Evolutionary conservation across 768 basidiomycete species (phyloP), one percentile per base, ranked within the genome.

Genomic region (Suillus luteus): DNA sequence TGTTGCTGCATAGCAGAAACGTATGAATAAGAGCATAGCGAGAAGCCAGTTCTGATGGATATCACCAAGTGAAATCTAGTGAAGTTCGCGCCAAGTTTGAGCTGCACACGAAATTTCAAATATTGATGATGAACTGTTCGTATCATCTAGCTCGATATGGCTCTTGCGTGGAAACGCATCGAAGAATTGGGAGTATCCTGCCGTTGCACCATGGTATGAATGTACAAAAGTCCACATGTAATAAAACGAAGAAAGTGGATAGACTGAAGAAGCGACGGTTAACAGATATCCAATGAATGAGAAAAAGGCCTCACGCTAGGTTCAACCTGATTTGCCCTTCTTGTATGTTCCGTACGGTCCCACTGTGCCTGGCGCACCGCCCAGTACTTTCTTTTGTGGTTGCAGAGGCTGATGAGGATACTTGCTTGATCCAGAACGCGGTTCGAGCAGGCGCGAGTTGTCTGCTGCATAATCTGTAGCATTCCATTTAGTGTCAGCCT

Each of bases 331-430:
- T 41, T 58, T 58, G 27, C 57, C 41, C 40, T 58, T 58, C 57
- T 82, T 82, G 61, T 78, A 79, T 41, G 80, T 77, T 44, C 78
- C 83, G 66, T 77, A 85, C 51, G 79, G 79, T 5, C 82, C 82
- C 1, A 79, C 74, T 2, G 74, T 75, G 37, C 79, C 71, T 46
- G 73, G 73, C 31, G 71, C 70, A 2, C 78, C 78, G n/a, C 75
- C 76, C 10, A 79, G 52, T 55, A 69, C 66, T 64, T 69, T 74
- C 58, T 65, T 73, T 60, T 66, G 69, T 11, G 67, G 59, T 46
- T 66, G 62, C 31, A 63, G 61, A 17, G 48, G 24, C 27, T 58
- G 57, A 41, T 17, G 5, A 27, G 11, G 17, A 33, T 67, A 60
- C 14, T 64, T 64, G 35, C 57, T 66, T 33, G 61, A 19, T 1